These are phyloP conservation scores for Tagetes patula DNA, from an alignment of 129 eudicot species.

Conservation along the genomic window DNA sequence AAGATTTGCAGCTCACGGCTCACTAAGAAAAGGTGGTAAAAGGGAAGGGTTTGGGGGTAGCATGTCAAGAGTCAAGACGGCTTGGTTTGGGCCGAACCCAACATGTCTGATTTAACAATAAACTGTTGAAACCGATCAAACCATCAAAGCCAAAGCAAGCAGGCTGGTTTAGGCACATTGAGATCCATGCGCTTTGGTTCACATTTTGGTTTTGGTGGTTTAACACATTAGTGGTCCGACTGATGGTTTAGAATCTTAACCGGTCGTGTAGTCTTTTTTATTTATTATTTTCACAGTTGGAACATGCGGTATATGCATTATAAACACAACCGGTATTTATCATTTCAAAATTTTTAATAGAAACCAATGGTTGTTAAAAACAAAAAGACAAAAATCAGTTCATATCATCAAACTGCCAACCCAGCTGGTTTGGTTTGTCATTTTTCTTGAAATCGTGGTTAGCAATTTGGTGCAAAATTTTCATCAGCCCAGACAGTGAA, in stretches of 20 bases:
- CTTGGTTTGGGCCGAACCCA: background rate
- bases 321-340: background rate
- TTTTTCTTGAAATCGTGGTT: too few relatives aligned
- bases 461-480: too few relatives aligned
- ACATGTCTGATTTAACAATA: background rate
- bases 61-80: background rate
- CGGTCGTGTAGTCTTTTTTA: background rate
- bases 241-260: background rate
- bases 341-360: background rate
- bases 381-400: background rate
- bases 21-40: background rate
- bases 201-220: background rate
- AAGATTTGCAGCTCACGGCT: constrained; percentile 1
- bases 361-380: background rate
- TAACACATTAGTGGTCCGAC: background rate
- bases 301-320: background rate
- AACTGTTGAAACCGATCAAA: background rate
- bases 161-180: background rate
- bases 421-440: background rate
- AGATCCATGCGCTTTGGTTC: background rate
- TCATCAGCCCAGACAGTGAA: background rate
- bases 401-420: background rate
- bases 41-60: background rate
- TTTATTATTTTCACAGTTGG: background rate
- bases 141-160: background rate